A percentile compares a stretch with the other conserved stretches of the same genome.
Conservation (phyloP, 768 basidiomycete genomes). For the Neoboletus magnificus region DNA sequence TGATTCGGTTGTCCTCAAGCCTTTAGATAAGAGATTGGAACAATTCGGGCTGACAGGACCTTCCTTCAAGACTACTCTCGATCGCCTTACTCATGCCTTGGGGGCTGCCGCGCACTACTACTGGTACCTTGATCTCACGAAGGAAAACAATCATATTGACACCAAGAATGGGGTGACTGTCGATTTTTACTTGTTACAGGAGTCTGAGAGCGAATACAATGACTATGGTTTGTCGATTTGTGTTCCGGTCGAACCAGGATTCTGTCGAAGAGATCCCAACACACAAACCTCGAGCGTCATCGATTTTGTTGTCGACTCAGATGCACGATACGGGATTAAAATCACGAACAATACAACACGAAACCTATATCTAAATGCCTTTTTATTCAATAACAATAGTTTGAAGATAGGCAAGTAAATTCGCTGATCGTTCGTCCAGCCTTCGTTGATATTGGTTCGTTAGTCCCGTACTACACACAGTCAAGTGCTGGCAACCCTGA, state of each 20-base stretch:
- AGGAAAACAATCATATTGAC: not conserved
- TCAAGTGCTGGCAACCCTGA: not conserved
- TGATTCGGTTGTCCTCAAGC: not conserved
- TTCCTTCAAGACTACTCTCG: not conserved
- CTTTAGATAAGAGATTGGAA: not conserved
- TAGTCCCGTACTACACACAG: constrained; percentile 12
- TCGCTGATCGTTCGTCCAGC: not conserved
- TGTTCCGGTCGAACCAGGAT: not conserved
- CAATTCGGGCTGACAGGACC: constrained; percentile 1
- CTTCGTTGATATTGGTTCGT: not conserved
- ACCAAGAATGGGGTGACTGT: not conserved
- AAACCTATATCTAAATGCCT: constrained; percentile 37
- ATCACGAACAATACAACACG: constrained; percentile 7
- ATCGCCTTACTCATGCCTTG: not conserved
- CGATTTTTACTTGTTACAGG: constrained; percentile 8
- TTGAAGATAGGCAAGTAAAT: constrained; percentile 32
- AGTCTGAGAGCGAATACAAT: not conserved
- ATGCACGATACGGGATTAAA: constrained; percentile 25
- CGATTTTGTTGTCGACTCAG: constrained; percentile 23
- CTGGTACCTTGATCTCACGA: constrained; percentile 21
- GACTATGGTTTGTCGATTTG: not conserved
- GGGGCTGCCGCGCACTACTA: constrained; percentile 17
- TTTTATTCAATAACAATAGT: constrained; percentile 43
- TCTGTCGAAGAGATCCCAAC: not conserved
- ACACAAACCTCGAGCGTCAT: constrained; percentile 1